Percentiles rank a stretch among this genome's conserved stretches.
These are phyloP conservation scores for Stevia rebaudiana DNA, from an alignment of 140 eudicot genomes.

Conservation along the genomic window DNA sequence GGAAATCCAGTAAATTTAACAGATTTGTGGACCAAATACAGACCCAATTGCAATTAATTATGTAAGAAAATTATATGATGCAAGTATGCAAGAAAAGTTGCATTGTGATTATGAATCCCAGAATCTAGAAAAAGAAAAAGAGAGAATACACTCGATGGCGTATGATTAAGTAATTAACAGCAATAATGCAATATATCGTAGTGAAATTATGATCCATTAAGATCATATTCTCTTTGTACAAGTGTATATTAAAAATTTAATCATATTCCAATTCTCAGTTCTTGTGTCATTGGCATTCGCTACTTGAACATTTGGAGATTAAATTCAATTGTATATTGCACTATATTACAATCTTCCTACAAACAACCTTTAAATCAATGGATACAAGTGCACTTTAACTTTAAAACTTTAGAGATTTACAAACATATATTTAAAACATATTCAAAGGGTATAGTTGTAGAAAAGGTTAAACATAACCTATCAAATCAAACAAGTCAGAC, in stretches of 20 bases:
- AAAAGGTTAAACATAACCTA: background rate
- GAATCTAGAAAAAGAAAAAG: background rate
- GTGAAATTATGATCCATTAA: background rate
- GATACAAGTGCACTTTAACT: background rate
- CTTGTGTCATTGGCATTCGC: background rate
- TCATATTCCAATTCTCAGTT: background rate
- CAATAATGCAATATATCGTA: background rate
- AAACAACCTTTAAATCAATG: background rate
- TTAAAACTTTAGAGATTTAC: background rate
- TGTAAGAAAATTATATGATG: constrained; percentile 22
- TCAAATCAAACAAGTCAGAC: background rate
- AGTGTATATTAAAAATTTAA: background rate
- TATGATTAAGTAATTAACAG: background rate
- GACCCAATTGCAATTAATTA: constrained; percentile 43
- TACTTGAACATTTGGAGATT: background rate
- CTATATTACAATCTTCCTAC: background rate
- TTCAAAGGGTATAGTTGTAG: background rate
- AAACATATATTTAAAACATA: background rate
- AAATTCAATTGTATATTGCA: background rate
- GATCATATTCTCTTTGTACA: background rate
- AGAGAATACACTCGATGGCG: background rate
- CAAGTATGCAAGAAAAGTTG: background rate
- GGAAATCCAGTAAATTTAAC: background rate
- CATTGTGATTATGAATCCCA: background rate
- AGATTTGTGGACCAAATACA: constrained; percentile 24